Evolutionary conservation across 441 rosid species (phyloP), one percentile per base, ranked within the genome.

Genomic region (Erysimum pusillum): DNA sequence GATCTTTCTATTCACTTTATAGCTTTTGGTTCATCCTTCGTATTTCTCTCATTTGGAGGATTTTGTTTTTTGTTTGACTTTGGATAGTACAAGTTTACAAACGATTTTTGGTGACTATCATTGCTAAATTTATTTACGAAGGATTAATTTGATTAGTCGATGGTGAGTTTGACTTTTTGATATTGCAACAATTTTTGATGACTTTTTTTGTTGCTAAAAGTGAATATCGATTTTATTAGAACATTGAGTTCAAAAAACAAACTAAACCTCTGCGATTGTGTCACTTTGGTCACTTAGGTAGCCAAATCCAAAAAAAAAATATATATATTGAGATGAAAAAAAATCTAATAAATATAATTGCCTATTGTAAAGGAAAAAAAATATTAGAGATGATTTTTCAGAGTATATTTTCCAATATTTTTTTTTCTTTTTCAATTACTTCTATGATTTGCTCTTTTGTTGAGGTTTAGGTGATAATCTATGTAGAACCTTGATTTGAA

Each of bases 21-120:
- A 9, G 31, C 69, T 72, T 25, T 72, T 49, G 9, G 13, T 38
- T 51, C 52, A 49, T 51, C 31, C 38, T 60, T 36, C 38, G 9
- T 20, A 9, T 48, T 20, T 59, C 35, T 59, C 35, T 59, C 38
- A 20, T 35, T 14, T 46, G 22, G 22, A 45, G 25, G 34, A 15
- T 22, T 22, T 22, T 22, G n/a, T 18, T 42, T 22, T 34, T 12
- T 12, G 41, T 17, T 49, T 49, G 14, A 17, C 34, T 39, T 42
- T 3, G 51, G 18, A 2, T 57, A 42, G 4, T 42, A 12, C 7
- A 32, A 32, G 35, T 32, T 32, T 32, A 32, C 54, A 17, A 25
- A 10, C 12, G 11, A 65, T 7, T 9, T 45, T 18, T 35, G 53
- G 18, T 42, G 17, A 44, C 44, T 17, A 13, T 39, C 12, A 8